A percentile compares a stretch with the other conserved stretches of the same genome.
Evolutionary conservation across 2,329 filamentous ascomycete genomes (phyloP).

Genomic region (Pyricularia grisea): DNA sequence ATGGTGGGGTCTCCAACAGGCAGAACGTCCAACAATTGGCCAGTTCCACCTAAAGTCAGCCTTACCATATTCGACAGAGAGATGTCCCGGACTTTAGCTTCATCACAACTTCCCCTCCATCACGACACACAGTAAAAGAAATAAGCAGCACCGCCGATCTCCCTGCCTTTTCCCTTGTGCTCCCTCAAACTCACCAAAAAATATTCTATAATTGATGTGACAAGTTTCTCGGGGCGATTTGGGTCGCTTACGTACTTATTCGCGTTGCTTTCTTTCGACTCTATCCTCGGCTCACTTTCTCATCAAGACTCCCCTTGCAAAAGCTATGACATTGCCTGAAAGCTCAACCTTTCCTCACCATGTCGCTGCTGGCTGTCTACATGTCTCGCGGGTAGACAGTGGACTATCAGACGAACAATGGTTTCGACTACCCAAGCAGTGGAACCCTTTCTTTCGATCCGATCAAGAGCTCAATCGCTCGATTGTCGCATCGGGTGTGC

Average conservation of each 20-base stretch:
- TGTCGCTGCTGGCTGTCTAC: constrained; percentile 3
- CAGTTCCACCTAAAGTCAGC: background rate
- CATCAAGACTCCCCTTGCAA: background rate
- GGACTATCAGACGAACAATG: background rate
- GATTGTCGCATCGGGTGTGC: background rate
- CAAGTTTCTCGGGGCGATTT: background rate
- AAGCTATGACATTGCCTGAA: background rate
- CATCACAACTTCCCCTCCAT: background rate
- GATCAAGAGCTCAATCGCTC: background rate
- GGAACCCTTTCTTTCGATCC: constrained; percentile 3
- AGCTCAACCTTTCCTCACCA: background rate
- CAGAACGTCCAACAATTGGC: background rate
- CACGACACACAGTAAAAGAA: background rate
- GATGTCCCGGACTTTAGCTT: background rate
- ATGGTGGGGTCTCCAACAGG: background rate
- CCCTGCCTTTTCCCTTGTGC: background rate
- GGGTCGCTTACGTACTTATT: background rate
- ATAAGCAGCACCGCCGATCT: background rate
- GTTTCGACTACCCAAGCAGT: background rate
- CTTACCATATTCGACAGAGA: background rate
- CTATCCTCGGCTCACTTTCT: background rate
- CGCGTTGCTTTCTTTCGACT: background rate
- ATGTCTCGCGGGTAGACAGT: background rate
- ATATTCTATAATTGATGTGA: background rate
- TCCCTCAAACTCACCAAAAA: background rate